Percentiles rank a stretch among this genome's conserved stretches.
phyloP scores from a whole-genome alignment of 176 grass and related monocot genomes.

The Juncus inflexus region DNA sequence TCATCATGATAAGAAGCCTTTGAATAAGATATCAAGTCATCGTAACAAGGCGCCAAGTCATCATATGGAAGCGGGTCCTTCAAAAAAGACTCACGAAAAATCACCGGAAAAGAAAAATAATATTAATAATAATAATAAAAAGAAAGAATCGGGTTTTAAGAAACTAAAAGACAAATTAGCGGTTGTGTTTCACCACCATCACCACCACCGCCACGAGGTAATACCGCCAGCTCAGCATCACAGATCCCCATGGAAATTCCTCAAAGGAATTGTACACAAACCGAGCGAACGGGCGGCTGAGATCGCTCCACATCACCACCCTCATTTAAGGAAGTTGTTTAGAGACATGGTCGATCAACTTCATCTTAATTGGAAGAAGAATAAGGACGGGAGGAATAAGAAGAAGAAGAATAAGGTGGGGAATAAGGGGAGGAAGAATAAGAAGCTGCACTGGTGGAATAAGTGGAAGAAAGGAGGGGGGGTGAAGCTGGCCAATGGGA shows the following conservation, averaged over 20 bases:
- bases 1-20: not conserved
- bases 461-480: conserved; percentile 18
- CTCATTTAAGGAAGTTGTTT: conserved; percentile 26
- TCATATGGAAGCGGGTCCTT: too few relatives aligned
- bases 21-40: not conserved
- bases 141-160: conserved; percentile 26
- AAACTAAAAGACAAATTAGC: conserved; percentile 49
- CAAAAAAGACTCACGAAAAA: not conserved
- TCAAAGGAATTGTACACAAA: conserved; percentile 31
- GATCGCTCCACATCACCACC: conserved; percentile 3
- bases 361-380: conserved; percentile 18
- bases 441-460: conserved; percentile 60
- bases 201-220: conserved; percentile 39
- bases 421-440: conserved; percentile 20
- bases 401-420: not conserved
- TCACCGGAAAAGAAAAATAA: not conserved
- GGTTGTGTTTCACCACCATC: conserved; percentile 52
- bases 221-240: not conserved
- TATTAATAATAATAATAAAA: conserved; percentile 21
- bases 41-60: not conserved
- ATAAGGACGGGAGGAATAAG: not conserved
- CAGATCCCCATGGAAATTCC: conserved; percentile 38
- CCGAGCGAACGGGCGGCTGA: conserved; percentile 3
- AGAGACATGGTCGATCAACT: conserved; percentile 30
- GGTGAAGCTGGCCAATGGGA: not conserved